Conservation (phyloP, 495 filamentous ascomycete genomes). For the Daldinia decipiens region DNA sequence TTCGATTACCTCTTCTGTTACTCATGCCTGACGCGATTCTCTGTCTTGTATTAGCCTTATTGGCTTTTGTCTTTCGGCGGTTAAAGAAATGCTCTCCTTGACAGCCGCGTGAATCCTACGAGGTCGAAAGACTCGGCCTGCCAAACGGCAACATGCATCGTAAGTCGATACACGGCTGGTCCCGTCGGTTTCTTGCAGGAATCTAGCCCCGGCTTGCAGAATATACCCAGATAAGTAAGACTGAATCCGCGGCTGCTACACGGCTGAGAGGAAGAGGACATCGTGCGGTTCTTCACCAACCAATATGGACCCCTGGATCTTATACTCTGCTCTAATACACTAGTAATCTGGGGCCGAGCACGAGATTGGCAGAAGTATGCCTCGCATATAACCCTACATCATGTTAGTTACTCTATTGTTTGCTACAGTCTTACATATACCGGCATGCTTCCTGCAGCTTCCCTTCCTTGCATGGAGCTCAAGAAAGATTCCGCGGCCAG, state of each 20-base stretch:
- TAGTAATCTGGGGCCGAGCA: constrained; percentile 15
- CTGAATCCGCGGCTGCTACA: constrained; percentile 8
- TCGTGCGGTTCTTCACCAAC: constrained; percentile 24
- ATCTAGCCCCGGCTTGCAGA: constrained; percentile 9
- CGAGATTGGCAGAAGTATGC: constrained; percentile 24
- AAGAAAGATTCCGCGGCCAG: constrained; percentile 9
- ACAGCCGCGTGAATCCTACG: constrained; percentile 12
- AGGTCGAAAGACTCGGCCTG: constrained; percentile 7
- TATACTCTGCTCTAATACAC: background rate
- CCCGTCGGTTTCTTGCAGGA: constrained; percentile 12
- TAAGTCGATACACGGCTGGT: constrained; percentile 17
- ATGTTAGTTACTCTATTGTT: constrained; percentile 21
- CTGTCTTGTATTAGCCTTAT: constrained; percentile 3
- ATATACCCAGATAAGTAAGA: background rate
- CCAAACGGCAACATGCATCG: constrained; percentile 3
- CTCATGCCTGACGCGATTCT: background rate
- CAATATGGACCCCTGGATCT: constrained; percentile 10
- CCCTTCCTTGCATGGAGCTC: constrained; percentile 27
- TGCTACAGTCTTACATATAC: constrained; percentile 25
- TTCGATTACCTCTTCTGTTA: constrained; percentile 13
- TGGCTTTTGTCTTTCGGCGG: background rate
- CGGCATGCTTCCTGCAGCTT: constrained; percentile 29
- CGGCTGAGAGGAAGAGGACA: background rate
- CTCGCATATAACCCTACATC: constrained; percentile 21
- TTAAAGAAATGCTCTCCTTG: background rate